Evolutionary conservation across 1,284 basidiomycete genomes (phyloP).

Genomic region (Cryptococcus sp.): DNA sequence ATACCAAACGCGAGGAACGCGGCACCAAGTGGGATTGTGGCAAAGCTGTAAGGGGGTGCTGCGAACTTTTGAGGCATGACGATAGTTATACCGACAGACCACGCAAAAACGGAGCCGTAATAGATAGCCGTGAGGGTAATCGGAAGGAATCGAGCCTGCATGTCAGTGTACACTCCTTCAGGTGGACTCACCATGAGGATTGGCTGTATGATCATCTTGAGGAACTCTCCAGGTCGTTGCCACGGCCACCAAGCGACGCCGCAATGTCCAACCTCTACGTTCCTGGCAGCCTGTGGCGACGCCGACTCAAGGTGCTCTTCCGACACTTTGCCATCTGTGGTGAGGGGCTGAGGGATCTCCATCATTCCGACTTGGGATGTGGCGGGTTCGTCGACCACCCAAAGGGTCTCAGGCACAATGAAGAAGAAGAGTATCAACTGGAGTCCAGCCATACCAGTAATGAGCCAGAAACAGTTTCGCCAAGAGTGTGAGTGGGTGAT

Average conservation of each 20-base stretch:
- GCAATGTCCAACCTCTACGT: slow-evolving; percentile 17
- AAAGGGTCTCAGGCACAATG: slow-evolving; percentile 50
- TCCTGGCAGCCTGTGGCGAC: too few relatives aligned
- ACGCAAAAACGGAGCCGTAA: slow-evolving; percentile 48
- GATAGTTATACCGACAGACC: slow-evolving; percentile 49
- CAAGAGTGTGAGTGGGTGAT: slow-evolving; percentile 33
- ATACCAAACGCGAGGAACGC: slow-evolving; percentile 47
- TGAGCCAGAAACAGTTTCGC: slow-evolving; percentile 47
- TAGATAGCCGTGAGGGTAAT: slow-evolving; percentile 43
- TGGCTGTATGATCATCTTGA: slow-evolving; percentile 32
- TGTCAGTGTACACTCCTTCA: neutral
- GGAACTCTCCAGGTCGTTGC: slow-evolving; percentile 40
- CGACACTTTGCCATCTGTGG: neutral
- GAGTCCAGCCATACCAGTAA: slow-evolving; percentile 39
- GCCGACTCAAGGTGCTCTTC: too few relatives aligned
- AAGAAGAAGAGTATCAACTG: slow-evolving; percentile 39
- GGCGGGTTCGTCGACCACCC: slow-evolving; percentile 25
- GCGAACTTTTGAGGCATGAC: slow-evolving; percentile 44
- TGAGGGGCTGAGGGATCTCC: neutral
- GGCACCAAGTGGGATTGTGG: slow-evolving; percentile 37
- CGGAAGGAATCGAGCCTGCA: slow-evolving; percentile 19
- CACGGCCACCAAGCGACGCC: slow-evolving; percentile 48
- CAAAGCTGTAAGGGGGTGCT: slow-evolving; percentile 45
- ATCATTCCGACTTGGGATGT: neutral
- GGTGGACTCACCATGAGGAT: slow-evolving; percentile 26